Evolutionary conservation across 2,329 filamentous ascomycete species (phyloP), one percentile per base, ranked within the genome.

Genomic region (Cadophora luteo-olivacea): DNA sequence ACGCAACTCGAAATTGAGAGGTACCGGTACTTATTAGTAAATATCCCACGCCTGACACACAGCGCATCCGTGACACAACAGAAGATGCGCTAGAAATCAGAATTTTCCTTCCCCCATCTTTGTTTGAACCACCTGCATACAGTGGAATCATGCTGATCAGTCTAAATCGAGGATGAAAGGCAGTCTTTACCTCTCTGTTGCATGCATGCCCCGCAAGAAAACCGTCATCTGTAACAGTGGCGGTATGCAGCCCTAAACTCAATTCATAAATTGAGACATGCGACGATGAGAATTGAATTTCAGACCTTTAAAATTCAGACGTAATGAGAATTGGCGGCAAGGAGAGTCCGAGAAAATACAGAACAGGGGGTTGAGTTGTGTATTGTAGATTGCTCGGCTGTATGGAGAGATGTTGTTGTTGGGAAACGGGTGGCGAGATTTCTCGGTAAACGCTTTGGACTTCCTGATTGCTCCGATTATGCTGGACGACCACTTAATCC

Each of bases 31-130:
- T 6, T 41, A 60, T 60, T 60, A 60, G 57, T 36, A 60, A 60
- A 60, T 60, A 60, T 60, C 57, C 57, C 57, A 60, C 57, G 57
- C 36, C 22, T 16, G 33, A 60, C 57, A 60, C 57, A 41, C 11
- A 60, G 5, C 33, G 41, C 22, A 41, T 60, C 36, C 1, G 57
- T 45, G 25, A 19, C 22, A 60, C 57, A 60, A 60, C 12, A 45
- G 36, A 38, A 45, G n/a, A 41, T 8, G 29, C 33, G 22, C 57
- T 58, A 58, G 55, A n/a, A 33, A 58, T 11, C 33, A 38, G 32
- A 41, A 25, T 58, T 58, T 38, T 58, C n/a, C n/a, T 25, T 60
- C 11, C 33, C 33, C n/a, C 33, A 41, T 38, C 57, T 41, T 60
- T 29, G 33, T 25, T 60, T 45, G 57, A 41, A 41, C 4, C 14